Percentiles rank a stretch among this genome's conserved stretches.
phyloP scores from a whole-genome alignment of 2,329 filamentous ascomycete species.

The Cryoendolithus antarcticus region DNA sequence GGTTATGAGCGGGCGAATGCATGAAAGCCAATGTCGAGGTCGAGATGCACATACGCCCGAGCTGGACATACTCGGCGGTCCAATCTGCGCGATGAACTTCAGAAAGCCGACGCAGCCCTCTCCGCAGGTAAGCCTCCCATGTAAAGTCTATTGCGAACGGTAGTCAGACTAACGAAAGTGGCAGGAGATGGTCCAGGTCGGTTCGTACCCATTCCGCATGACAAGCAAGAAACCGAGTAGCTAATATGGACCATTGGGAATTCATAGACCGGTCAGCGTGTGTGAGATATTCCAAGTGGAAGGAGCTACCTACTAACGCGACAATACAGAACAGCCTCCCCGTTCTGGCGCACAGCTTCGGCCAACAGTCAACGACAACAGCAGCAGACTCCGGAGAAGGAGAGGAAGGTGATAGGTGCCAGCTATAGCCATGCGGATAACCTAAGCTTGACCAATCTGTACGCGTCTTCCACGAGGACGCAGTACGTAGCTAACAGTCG shows the following conservation, averaged over 20 bases:
- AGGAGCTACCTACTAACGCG: slow-evolving; percentile 1
- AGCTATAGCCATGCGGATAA: slow-evolving; percentile 95
- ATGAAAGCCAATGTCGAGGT: too few relatives aligned
- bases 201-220: slow-evolving; percentile 48
- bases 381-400: slow-evolving; percentile 44
- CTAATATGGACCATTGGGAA: slow-evolving; percentile 27
- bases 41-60: too few relatives aligned
- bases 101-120: slow-evolving; percentile 24
- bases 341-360: slow-evolving; percentile 65
- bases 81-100: slow-evolving; percentile 25
- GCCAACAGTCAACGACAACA: slow-evolving; percentile 27
- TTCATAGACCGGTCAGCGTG: slow-evolving; percentile 26
- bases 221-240: slow-evolving; percentile 14
- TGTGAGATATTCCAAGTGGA: slow-evolving; percentile 3
- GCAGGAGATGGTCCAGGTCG: slow-evolving; percentile 99
- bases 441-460: slow-evolving; percentile 75
- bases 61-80: too few relatives aligned
- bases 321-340: slow-evolving; percentile 58
- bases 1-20: too few relatives aligned
- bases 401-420: slow-evolving; percentile 71
- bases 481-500: background rate
- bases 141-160: background rate
- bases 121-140: slow-evolving; percentile 26
- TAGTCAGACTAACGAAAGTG: slow-evolving; percentile 13
- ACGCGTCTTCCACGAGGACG: too few relatives aligned